phyloP scores from a whole-genome alignment of 805 yeast species.

The Ogataea wickerhamii region DNA sequence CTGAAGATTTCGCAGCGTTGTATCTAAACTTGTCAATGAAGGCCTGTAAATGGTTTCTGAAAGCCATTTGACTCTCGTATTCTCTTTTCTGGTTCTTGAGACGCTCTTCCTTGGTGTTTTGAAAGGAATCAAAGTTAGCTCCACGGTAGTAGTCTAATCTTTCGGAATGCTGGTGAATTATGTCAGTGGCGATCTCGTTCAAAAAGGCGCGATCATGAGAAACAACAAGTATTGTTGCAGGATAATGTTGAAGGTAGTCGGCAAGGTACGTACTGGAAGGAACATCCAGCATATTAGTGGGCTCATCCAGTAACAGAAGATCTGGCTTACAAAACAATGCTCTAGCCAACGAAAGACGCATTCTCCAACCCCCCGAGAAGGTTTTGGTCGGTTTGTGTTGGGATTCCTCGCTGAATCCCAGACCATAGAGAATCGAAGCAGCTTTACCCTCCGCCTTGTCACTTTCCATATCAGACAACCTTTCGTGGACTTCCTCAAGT shows the following conservation, averaged over 20 bases:
- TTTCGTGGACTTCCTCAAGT: slow-evolving; percentile 74
- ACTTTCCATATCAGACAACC: slow-evolving; percentile 87
- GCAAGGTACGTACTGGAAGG: slow-evolving; percentile 95
- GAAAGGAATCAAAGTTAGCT: slow-evolving; percentile 88
- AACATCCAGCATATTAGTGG: slow-evolving; percentile 99
- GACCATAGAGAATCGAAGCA: slow-evolving; percentile 85
- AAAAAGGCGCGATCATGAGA: slow-evolving; percentile 97
- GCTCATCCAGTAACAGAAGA: slow-evolving; percentile 90
- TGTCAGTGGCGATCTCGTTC: slow-evolving; percentile 98
- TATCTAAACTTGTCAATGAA: slow-evolving; percentile 96
- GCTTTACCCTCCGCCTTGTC: slow-evolving; percentile 98
- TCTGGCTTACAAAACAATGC: slow-evolving; percentile 98
- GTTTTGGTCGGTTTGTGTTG: slow-evolving; percentile 81
- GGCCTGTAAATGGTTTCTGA: slow-evolving; percentile 86
- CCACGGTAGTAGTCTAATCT: slow-evolving; percentile 94
- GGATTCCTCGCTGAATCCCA: slow-evolving; percentile 88
- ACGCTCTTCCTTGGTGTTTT: slow-evolving; percentile 92
- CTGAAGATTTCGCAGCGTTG: slow-evolving; percentile 96
- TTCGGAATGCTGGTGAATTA: slow-evolving; percentile 96
- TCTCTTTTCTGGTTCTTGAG: slow-evolving; percentile 89
- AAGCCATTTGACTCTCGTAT: slow-evolving; percentile 96
- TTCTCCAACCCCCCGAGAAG: slow-evolving; percentile 99
- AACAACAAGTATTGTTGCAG: slow-evolving; percentile 89
- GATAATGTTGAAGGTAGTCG: slow-evolving; percentile 82
- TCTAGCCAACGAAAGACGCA: slow-evolving; percentile 97